Percentiles rank a stretch among this genome's conserved stretches.
Evolutionary conservation across 2,329 filamentous ascomycete genomes (phyloP).

Genomic region (Rachicladosporium sp.): DNA sequence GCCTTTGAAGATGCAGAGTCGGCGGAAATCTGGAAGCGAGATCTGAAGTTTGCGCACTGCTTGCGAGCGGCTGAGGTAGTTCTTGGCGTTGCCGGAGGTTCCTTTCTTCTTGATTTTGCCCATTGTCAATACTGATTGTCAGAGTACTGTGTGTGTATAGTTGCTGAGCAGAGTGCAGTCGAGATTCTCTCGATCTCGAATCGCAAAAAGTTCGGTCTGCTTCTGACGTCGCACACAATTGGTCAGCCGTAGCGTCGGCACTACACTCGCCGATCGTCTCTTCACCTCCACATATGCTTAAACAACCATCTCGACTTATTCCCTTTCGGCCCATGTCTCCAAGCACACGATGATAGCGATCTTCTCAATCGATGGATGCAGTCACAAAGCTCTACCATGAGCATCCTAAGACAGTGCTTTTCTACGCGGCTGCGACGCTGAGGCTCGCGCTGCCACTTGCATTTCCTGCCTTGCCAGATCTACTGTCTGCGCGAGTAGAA

Average conservation of each 20-base stretch:
- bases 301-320: too few relatives aligned
- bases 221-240: too few relatives aligned
- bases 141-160: too few relatives aligned
- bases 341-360: constrained; percentile 7
- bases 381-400: constrained; percentile 18
- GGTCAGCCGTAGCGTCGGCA: too few relatives aligned
- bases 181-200: too few relatives aligned
- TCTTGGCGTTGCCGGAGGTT: constrained; percentile 83
- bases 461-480: constrained; percentile 72
- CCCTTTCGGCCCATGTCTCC: neutral
- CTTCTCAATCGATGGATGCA: constrained; percentile 11
- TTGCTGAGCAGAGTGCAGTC: too few relatives aligned
- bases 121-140: neutral
- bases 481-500: constrained; percentile 84
- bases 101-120: constrained; percentile 33
- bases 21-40: constrained; percentile 90
- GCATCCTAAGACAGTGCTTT: constrained; percentile 50
- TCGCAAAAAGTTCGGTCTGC: too few relatives aligned
- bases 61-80: constrained; percentile 95
- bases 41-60: constrained; percentile 96
- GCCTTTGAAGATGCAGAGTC: constrained; percentile 97
- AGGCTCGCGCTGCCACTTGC: constrained; percentile 67
- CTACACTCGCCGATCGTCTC: too few relatives aligned
- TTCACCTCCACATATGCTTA: too few relatives aligned
- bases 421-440: constrained; percentile 61